Percentiles rank a stretch among this genome's conserved stretches.
Conservation (phyloP, 78 protist genomes). For the Dictyostelium discoideum region DNA sequence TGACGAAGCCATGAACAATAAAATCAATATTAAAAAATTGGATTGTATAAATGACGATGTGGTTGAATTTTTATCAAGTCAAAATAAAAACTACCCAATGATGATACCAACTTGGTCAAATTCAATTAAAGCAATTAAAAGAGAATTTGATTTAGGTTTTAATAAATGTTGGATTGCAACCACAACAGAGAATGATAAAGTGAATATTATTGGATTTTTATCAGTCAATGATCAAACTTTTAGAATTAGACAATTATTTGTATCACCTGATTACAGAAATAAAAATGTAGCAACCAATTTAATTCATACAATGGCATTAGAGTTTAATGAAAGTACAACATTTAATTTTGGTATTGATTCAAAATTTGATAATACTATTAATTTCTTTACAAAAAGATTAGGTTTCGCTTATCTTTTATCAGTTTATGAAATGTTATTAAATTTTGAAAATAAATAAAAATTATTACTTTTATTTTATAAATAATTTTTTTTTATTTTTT, state of each 20-base stretch:
- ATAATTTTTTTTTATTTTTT: too few relatives aligned
- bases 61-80: background rate
- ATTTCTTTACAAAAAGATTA: background rate
- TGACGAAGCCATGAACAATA: background rate
- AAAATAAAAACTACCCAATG: background rate
- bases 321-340: background rate
- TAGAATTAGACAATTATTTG: constrained; percentile 15
- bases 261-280: background rate
- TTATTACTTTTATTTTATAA: too few relatives aligned
- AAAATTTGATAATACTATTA: background rate
- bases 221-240: background rate
- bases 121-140: background rate
- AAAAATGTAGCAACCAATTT: background rate
- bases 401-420: background rate
- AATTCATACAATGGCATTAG: background rate
- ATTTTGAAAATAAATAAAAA: background rate
- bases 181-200: background rate
- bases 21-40: background rate
- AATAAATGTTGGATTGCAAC: background rate
- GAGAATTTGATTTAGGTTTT: background rate
- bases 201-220: background rate
- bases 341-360: background rate
- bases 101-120: background rate
- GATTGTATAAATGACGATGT: background rate
- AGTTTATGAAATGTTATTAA: background rate